These are phyloP conservation scores for Garcia nutans DNA, from an alignment of 345 rosid genomes.

Conservation along the genomic window DNA sequence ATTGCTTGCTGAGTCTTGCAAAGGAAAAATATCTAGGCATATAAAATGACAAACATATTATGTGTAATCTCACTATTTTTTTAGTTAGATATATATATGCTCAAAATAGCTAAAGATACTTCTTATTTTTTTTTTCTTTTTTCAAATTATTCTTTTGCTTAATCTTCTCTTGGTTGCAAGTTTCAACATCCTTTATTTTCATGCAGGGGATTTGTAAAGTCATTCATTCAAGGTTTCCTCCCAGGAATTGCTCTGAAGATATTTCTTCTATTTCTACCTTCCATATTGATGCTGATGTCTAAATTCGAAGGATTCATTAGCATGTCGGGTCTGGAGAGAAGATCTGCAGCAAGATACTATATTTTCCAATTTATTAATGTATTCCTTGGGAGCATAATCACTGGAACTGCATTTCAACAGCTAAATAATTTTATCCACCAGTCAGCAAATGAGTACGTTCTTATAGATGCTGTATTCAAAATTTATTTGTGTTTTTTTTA, in stretches of 20 bases:
- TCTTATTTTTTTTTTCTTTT: too few species aligned
- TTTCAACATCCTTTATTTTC: constrained; percentile 1
- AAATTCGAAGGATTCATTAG: constrained; percentile 92
- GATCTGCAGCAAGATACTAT: constrained; percentile 74
- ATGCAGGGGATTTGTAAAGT: constrained; percentile 69
- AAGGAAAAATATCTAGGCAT: too few species aligned
- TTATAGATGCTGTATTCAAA: not conserved
- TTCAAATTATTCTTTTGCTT: not conserved
- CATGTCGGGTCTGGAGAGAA: constrained; percentile 70
- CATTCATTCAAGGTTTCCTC: constrained; percentile 90
- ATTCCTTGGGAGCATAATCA: constrained; percentile 89
- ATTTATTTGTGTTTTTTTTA: too few species aligned
- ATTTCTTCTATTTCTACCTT: constrained; percentile 78
- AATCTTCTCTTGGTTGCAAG: not conserved
- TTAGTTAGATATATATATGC: not conserved
- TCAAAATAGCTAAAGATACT: not conserved
- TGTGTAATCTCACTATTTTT: not conserved
- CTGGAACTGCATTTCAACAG: constrained; percentile 94
- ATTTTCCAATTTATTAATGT: constrained; percentile 86
- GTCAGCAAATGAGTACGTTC: constrained; percentile 81
- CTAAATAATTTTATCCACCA: constrained; percentile 77
- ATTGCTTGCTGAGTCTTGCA: not conserved
- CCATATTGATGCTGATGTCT: constrained; percentile 87
- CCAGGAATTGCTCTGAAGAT: constrained; percentile 95
- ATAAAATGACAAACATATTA: too few species aligned